phyloP scores from a whole-genome alignment of 2,329 filamentous ascomycete species.

The Talaromyces sp. region DNA sequence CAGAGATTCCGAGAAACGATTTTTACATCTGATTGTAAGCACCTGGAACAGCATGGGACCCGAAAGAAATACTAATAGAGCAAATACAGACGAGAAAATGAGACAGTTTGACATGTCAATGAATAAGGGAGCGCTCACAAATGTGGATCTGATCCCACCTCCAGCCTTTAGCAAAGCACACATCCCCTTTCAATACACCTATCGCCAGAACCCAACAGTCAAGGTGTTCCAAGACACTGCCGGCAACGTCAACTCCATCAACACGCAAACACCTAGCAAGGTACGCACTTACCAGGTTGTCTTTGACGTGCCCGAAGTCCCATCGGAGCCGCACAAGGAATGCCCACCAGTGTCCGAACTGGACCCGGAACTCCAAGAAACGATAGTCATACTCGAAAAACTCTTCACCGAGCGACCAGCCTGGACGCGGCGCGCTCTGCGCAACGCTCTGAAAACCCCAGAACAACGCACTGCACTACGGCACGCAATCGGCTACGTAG shows the following conservation, averaged over 20 bases:
- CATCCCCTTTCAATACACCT: conserved; percentile 65
- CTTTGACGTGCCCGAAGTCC: conserved; percentile 57
- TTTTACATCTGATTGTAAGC: conserved; percentile 63
- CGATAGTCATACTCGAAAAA: conserved; percentile 58
- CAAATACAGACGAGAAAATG: conserved; percentile 46
- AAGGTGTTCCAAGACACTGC: conserved; percentile 53
- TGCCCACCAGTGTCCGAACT: conserved; percentile 45
- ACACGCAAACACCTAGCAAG: conserved; percentile 52
- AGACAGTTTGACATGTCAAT: conserved; percentile 63
- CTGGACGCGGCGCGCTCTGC: conserved; percentile 76
- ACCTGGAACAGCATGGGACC: not conserved
- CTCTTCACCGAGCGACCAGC: conserved; percentile 71
- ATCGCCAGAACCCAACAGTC: conserved; percentile 79
- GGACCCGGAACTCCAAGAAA: conserved; percentile 54
- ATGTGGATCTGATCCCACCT: conserved; percentile 70
- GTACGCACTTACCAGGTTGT: conserved; percentile 54
- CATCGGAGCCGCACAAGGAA: conserved; percentile 54
- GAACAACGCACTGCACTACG: conserved; percentile 56
- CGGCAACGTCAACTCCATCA: conserved; percentile 56
- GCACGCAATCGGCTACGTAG: conserved; percentile 73
- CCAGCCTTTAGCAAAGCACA: conserved; percentile 70
- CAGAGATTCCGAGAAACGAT: conserved; percentile 65
- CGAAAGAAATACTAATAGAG: not conserved
- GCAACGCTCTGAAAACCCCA: conserved; percentile 59
- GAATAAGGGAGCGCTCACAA: conserved; percentile 43